A percentile compares a stretch with the other conserved stretches of the same genome.
These are phyloP conservation scores for Grosmannia huntii DNA, from an alignment of 2,329 filamentous ascomycete genomes.

Conservation along the genomic window DNA sequence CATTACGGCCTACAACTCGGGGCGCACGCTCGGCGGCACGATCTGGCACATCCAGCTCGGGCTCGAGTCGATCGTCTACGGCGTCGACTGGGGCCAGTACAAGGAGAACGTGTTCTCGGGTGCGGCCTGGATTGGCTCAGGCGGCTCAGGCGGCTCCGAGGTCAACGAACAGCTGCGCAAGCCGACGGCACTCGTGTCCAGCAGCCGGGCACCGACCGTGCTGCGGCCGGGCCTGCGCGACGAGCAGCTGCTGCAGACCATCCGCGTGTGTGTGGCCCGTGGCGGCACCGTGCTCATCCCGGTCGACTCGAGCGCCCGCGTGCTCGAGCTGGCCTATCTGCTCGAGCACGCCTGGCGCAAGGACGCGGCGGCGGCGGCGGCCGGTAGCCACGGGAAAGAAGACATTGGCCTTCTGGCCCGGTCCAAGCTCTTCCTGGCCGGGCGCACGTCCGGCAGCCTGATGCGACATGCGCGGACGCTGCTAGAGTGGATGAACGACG, in stretches of 20 bases:
- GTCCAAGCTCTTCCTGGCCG: conserved; percentile 66
- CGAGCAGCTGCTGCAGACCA: conserved; percentile 70
- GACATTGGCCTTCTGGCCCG: conserved; percentile 33
- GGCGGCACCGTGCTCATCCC: conserved; percentile 90
- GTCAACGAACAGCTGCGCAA: conserved; percentile 89
- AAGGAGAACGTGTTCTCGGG: conserved; percentile 89
- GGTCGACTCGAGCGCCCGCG: conserved; percentile 87
- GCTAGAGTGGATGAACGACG: conserved; percentile 98
- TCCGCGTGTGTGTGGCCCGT: conserved; percentile 62
- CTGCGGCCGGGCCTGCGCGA: conserved; percentile 74
- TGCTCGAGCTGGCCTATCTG: conserved; percentile 82
- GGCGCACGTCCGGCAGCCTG: conserved; percentile 74
- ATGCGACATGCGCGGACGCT: conserved; percentile 88
- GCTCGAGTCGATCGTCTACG: conserved; percentile 92
- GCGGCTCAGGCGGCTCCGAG: conserved; percentile 57
- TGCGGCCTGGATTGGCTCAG: conserved; percentile 83
- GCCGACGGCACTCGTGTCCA: conserved; percentile 88
- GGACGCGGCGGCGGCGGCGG: conserved; percentile 31
- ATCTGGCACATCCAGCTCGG: conserved; percentile 99
- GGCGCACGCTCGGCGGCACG: conserved; percentile 88
- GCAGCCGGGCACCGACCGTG: conserved; percentile 59
- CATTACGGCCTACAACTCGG: conserved; percentile 92
- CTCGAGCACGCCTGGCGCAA: conserved; percentile 84
- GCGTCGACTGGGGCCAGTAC: conserved; percentile 97
- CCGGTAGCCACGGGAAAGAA: conserved; percentile 16